A percentile compares a stretch with the other conserved stretches of the same genome.
These are phyloP conservation scores for Blastocystis sp. DNA, from an alignment of 352 stramenopile genomes.

Conservation along the genomic window DNA sequence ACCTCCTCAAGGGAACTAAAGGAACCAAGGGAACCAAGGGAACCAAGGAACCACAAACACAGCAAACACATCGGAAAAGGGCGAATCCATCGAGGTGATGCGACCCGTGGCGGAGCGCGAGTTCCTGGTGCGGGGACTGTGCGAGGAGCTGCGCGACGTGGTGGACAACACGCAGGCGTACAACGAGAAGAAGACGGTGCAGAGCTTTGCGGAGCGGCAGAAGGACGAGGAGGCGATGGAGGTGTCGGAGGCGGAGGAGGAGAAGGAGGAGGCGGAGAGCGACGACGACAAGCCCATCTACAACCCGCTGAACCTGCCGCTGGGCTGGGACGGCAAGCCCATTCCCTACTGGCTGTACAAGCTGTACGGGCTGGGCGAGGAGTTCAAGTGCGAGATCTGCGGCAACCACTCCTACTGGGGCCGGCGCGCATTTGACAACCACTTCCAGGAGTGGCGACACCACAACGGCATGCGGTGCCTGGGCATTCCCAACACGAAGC, in stretches of 20 bases:
- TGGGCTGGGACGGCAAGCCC: constrained; percentile 97
- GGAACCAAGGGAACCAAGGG: too few species aligned
- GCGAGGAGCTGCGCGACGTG: constrained; percentile 74
- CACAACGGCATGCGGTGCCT: constrained; percentile 95
- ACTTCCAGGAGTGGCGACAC: constrained; percentile 96
- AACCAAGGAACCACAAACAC: not conserved
- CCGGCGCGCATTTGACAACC: constrained; percentile 88
- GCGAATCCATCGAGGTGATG: constrained; percentile 62
- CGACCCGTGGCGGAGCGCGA: constrained; percentile 55
- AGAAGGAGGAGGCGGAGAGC: constrained; percentile 80
- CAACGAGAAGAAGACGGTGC: constrained; percentile 84
- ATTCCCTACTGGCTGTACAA: constrained; percentile 99
- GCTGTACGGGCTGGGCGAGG: constrained; percentile 77
- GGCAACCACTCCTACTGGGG: constrained; percentile 96
- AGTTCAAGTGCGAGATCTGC: constrained; percentile 97
- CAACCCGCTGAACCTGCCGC: constrained; percentile 95
- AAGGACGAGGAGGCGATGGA: constrained; percentile 79
- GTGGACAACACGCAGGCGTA: constrained; percentile 79
- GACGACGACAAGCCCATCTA: constrained; percentile 90
- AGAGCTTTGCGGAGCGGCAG: constrained; percentile 78
- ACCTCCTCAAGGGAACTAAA: not conserved
- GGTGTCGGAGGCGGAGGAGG: constrained; percentile 75
- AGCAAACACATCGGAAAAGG: not conserved
- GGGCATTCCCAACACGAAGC: constrained; percentile 97
- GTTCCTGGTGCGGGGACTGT: constrained; percentile 54